phyloP scores from a whole-genome alignment of 371 early-diverging fungal species.

The Lichtheimia hyalospora region DNA sequence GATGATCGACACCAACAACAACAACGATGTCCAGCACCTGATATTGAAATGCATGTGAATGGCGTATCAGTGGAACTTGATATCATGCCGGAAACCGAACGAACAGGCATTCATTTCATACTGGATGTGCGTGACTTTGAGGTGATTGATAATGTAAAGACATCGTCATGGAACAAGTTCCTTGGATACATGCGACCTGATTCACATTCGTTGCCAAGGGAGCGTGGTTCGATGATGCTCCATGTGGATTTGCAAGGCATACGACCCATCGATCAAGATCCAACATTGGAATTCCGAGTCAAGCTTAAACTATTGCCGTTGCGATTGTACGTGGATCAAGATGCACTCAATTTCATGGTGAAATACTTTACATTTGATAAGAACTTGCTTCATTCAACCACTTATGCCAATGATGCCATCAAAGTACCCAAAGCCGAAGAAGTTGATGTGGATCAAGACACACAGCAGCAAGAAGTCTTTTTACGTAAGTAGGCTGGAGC shows the following conservation, averaged over 20 bases:
- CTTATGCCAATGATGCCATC: constrained; percentile 25
- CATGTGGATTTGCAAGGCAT: constrained; percentile 63
- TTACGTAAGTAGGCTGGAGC: constrained; percentile 75
- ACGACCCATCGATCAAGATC: constrained; percentile 54
- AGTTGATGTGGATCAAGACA: neutral
- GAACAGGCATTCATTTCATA: constrained; percentile 49
- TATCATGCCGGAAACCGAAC: constrained; percentile 47
- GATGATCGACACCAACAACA: neutral
- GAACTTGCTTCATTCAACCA: constrained; percentile 27
- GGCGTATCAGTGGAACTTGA: constrained; percentile 59
- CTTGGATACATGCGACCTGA: constrained; percentile 67
- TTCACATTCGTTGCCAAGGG: constrained; percentile 51
- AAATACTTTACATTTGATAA: constrained; percentile 72
- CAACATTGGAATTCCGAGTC: constrained; percentile 61
- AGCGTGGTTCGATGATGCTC: constrained; percentile 68
- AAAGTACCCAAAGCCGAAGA: neutral
- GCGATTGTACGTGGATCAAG: constrained; percentile 91
- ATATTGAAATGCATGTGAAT: constrained; percentile 61
- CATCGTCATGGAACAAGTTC: constrained; percentile 78
- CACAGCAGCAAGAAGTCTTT: constrained; percentile 31
- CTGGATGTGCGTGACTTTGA: constrained; percentile 67
- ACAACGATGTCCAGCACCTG: constrained; percentile 27
- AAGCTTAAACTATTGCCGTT: constrained; percentile 76
- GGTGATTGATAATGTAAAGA: constrained; percentile 76
- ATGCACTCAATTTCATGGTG: constrained; percentile 84